Base-by-base conservation (phyloP, 2,329 filamentous ascomycete genomes). In the Aureobasidium sp. region DNA sequence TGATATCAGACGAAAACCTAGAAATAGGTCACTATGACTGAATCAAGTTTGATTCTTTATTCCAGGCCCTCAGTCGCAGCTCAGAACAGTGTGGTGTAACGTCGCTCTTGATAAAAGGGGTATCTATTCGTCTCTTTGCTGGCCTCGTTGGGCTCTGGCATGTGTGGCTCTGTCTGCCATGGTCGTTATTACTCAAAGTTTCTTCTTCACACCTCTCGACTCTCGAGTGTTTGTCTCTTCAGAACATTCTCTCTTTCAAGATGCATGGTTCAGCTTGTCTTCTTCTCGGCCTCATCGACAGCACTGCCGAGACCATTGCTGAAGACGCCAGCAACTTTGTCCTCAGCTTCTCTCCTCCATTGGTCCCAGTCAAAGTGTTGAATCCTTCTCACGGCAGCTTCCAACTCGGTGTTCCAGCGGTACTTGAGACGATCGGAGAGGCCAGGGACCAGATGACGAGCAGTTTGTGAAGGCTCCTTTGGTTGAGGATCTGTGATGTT, bases 351-450 rank as follows among this genome's bases (percentile, higher is more conserved):
- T 65, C 77, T 73, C 52, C 77, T 69, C 56, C 70, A 67, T 42
- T 68, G 72, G 57, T 71, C 70, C 79, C 79, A 81, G 62, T 80
- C 77, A 20, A 73, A 74, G n/a, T 71, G 70, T 68, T 80, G 75
- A 27, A 78, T 65, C 61, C 70, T 75, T 69, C 71, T 68, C 59
- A 80, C 74, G 32, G 74, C 70, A 20, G 70, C 70, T 69, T 79
- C 78, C 6, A 81, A 66, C 62, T 77, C 75, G 29, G 74, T 67
- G 64, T 81, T 81, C 79, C 79, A 81, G 64, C 74, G 67, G 62
- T 81, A 78, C 68, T 81, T 81, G 20, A 77, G 76, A 61, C 75
- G 78, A 68, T 80, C 79, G 5, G 68, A 70, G 13, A 80, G 50
- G 10, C 78, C 77, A 3, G 74, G 74, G 1, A 70, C 71, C 0